Evolutionary conservation across 2,329 filamentous ascomycete genomes (phyloP).

Genomic region (Triangularia setosa): DNA sequence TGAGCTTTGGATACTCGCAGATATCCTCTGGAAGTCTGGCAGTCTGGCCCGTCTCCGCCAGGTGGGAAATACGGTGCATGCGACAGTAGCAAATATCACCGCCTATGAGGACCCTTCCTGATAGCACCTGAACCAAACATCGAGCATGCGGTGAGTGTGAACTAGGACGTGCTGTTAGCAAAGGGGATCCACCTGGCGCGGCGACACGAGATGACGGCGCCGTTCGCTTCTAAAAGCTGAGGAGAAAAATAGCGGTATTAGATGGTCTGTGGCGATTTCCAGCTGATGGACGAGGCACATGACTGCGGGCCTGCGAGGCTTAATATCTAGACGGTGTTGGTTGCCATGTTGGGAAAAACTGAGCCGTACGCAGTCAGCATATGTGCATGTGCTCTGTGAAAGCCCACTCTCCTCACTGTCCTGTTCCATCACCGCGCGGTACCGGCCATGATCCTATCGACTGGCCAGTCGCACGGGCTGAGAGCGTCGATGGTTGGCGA

Average conservation of each 20-base stretch:
- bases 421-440: conserved; percentile 8
- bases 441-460: conserved; percentile 1
- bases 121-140: conserved; percentile 17
- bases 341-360: conserved; percentile 9
- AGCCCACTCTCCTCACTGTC: conserved; percentile 5
- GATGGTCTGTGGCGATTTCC: conserved; percentile 20
- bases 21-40: background rate
- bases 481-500: background rate
- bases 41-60: conserved; percentile 9
- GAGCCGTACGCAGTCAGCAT: background rate
- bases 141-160: conserved; percentile 6
- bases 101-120: conserved; percentile 17
- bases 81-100: conserved; percentile 16
- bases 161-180: conserved; percentile 3
- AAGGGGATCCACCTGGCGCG: conserved; percentile 1
- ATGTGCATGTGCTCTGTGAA: conserved; percentile 3
- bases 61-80: conserved; percentile 16
- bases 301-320: conserved; percentile 14
- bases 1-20: background rate
- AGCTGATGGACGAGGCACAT: conserved; percentile 19
- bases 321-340: conserved; percentile 20
- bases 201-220: conserved; percentile 2
- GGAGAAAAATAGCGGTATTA: conserved; percentile 10
- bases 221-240: conserved; percentile 5
- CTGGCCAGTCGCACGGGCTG: background rate